Evolutionary conservation across 768 basidiomycete species (phyloP).

Genomic region (Rhodotorula toruloides): DNA sequence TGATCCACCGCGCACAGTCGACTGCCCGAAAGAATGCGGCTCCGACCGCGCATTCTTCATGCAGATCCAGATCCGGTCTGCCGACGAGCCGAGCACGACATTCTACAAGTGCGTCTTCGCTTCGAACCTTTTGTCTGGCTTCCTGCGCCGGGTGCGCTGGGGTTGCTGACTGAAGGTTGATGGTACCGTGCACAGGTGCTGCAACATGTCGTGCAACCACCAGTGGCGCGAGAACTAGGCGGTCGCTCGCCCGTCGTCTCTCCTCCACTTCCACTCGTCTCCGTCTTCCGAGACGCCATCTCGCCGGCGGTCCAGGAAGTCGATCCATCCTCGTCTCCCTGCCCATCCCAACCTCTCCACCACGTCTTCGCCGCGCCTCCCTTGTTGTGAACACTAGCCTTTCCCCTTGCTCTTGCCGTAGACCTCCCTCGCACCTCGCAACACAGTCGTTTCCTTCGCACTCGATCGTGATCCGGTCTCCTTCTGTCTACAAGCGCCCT

Average conservation of each 20-base stretch:
- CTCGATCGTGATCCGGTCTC: too few species aligned
- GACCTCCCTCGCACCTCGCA: too few species aligned
- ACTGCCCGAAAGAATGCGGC: slow-evolving; percentile 67
- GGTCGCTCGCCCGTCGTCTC: neutral
- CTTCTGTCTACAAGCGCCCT: too few species aligned
- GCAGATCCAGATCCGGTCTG: slow-evolving; percentile 77
- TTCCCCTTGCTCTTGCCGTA: neutral
- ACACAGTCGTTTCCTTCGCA: too few species aligned
- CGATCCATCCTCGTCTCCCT: too few species aligned
- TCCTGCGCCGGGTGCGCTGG: neutral
- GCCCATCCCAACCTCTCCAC: neutral
- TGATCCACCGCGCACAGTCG: slow-evolving; percentile 9
- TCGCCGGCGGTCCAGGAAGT: neutral
- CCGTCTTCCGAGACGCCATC: neutral
- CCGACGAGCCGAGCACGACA: slow-evolving; percentile 43
- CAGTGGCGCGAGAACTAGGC: slow-evolving; percentile 40
- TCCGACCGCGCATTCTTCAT: slow-evolving; percentile 82
- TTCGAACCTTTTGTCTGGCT: neutral
- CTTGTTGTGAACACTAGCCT: neutral
- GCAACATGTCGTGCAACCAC: slow-evolving; percentile 34
- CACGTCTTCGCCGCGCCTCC: neutral
- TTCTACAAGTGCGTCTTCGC: slow-evolving; percentile 40
- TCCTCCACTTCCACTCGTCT: neutral
- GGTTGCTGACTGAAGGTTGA: neutral
- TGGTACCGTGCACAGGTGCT: slow-evolving; percentile 17